Conservation (phyloP, 345 rosid species). For the Corymbia maculata region DNA sequence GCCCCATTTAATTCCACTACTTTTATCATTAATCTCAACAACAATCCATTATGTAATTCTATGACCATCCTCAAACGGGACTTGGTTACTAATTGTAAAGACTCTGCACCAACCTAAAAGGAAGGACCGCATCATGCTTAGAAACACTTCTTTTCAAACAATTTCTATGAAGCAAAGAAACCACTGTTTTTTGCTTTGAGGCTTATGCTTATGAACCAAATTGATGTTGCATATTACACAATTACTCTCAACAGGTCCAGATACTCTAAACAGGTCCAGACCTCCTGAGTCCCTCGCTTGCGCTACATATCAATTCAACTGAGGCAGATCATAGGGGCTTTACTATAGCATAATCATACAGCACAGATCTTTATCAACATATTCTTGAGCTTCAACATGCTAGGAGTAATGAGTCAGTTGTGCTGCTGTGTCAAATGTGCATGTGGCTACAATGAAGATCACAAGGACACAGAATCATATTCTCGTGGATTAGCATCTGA, state of each 20-base stretch:
- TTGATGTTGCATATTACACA: background rate
- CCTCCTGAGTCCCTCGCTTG: background rate
- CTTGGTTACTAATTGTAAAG: background rate
- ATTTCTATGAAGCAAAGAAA: background rate
- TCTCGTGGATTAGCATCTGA: background rate
- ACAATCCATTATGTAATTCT: background rate
- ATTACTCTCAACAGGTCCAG: background rate
- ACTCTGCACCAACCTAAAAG: background rate
- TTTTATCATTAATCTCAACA: background rate
- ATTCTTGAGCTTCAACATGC: background rate
- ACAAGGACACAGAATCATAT: background rate
- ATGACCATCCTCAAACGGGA: background rate
- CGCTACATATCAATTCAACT: background rate
- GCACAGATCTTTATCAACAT: background rate
- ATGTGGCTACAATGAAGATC: background rate
- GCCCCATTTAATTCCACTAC: background rate
- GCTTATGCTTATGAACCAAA: background rate
- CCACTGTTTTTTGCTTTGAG: background rate
- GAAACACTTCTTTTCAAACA: background rate
- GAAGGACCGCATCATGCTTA: background rate
- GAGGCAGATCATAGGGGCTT: background rate
- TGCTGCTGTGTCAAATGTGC: background rate
- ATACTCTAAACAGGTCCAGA: background rate
- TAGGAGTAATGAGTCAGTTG: background rate
- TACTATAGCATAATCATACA: background rate